Percentiles rank a stretch among this genome's conserved stretches.
Evolutionary conservation across 208 protist species (phyloP).

Genomic region (Crithidia sp.): DNA sequence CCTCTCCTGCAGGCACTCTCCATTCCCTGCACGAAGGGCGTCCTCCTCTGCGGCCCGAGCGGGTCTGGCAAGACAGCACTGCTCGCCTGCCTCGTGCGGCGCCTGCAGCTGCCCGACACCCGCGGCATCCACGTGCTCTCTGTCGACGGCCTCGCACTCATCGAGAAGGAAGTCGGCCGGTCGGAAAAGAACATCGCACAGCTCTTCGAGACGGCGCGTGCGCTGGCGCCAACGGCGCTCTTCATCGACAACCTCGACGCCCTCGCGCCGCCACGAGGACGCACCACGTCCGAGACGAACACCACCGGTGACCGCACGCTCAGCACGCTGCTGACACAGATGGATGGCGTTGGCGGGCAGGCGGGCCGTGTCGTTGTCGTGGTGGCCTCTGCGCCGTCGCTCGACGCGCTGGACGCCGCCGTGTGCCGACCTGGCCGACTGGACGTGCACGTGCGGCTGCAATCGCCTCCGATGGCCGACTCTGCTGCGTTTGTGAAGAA

Average conservation of each 20-base stretch:
- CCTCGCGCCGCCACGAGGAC: slow-evolving; percentile 80
- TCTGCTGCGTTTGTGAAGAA: slow-evolving; percentile 24
- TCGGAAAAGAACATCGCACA: slow-evolving; percentile 88
- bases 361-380: slow-evolving; percentile 66
- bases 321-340: slow-evolving; percentile 91
- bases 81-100: slow-evolving; percentile 52
- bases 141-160: slow-evolving; percentile 74
- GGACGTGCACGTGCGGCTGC: slow-evolving; percentile 80
- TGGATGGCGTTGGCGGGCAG: slow-evolving; percentile 81
- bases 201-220: slow-evolving; percentile 80
- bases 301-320: slow-evolving; percentile 86
- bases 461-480: slow-evolving; percentile 15
- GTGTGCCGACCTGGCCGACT: slow-evolving; percentile 86
- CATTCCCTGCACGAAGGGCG: slow-evolving; percentile 67
- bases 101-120: slow-evolving; percentile 43
- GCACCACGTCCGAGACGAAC: slow-evolving; percentile 48
- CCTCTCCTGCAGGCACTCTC: slow-evolving; percentile 35
- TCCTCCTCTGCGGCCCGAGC: slow-evolving; percentile 80
- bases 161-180: slow-evolving; percentile 89
- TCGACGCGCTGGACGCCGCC: slow-evolving; percentile 76
- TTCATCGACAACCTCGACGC: slow-evolving; percentile 94
- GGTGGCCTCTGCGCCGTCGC: slow-evolving; percentile 76
- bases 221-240: slow-evolving; percentile 72
- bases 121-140: slow-evolving; percentile 66
- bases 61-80: slow-evolving; percentile 90